Evolutionary conservation across 345 rosid genomes (phyloP).

Genomic region (Anastatica hierochuntica): DNA sequence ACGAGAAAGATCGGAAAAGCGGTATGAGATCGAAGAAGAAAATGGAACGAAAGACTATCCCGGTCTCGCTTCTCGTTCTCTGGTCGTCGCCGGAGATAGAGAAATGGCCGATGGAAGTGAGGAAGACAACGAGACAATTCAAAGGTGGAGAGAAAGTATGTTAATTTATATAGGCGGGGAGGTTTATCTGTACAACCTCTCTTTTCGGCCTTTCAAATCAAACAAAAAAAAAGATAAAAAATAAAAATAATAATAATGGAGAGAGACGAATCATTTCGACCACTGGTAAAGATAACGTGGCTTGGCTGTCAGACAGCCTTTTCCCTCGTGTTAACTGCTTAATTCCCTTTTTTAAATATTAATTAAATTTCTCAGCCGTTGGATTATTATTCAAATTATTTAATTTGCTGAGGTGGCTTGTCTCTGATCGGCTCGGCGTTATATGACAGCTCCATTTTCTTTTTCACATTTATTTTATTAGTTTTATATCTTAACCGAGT

Average conservation of each 20-base stretch:
- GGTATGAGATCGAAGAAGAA: slow-evolving; percentile 20
- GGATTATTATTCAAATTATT: slow-evolving; percentile 1
- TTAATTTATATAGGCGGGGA: slow-evolving; percentile 26
- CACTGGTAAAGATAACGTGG: slow-evolving; percentile 31
- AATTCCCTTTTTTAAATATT: slow-evolving; percentile 8
- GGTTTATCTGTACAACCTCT: slow-evolving; percentile 8
- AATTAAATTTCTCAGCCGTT: slow-evolving; percentile 22
- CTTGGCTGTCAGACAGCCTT: slow-evolving; percentile 37
- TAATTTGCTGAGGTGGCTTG: slow-evolving; percentile 7
- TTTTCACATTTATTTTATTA: background rate
- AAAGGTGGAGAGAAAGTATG: slow-evolving; percentile 1
- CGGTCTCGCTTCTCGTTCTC: background rate
- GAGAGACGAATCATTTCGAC: slow-evolving; percentile 29
- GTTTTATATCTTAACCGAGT: slow-evolving; percentile 10
- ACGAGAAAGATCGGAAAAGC: slow-evolving; percentile 15
- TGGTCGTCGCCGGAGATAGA: slow-evolving; percentile 23
- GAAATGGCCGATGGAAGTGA: slow-evolving; percentile 19
- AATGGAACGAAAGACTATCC: slow-evolving; percentile 3
- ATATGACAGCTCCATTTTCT: slow-evolving; percentile 16
- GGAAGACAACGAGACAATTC: slow-evolving; percentile 21
- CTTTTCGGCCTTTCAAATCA: slow-evolving; percentile 23
- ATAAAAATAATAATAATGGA: background rate
- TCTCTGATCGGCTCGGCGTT: no score
- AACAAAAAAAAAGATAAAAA: no score
- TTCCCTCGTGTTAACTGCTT: no score